These are phyloP conservation scores for Aspergillus jensenii DNA, from an alignment of 2,329 filamentous ascomycete genomes.

Conservation along the genomic window DNA sequence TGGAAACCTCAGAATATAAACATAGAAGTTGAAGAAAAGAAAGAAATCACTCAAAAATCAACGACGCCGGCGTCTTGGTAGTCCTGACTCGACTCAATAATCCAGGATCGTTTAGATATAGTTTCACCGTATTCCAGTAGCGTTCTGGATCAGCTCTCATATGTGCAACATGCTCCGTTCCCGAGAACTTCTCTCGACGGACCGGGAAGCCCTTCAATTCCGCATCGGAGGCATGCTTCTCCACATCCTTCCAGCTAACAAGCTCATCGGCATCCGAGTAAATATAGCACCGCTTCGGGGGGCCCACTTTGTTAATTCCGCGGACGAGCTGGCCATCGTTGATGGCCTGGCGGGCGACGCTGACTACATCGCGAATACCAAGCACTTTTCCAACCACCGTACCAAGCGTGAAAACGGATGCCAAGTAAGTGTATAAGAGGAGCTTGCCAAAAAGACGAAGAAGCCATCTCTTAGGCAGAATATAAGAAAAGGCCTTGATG, in stretches of 20 bases:
- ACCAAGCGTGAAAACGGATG: slow-evolving; percentile 18
- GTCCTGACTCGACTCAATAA: not conserved
- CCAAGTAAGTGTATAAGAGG: slow-evolving; percentile 22
- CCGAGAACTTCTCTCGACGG: slow-evolving; percentile 36
- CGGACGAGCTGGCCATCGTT: slow-evolving; percentile 30
- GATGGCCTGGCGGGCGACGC: slow-evolving; percentile 27
- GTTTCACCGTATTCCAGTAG: slow-evolving; percentile 40
- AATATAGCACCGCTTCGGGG: slow-evolving; percentile 36
- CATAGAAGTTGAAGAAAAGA: not conserved
- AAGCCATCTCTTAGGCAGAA: slow-evolving; percentile 33
- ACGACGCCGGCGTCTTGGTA: not conserved
- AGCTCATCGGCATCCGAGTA: slow-evolving; percentile 42
- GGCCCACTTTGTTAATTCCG: slow-evolving; percentile 8
- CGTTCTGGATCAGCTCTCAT: slow-evolving; percentile 38
- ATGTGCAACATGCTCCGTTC: slow-evolving; percentile 40
- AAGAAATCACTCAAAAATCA: too few species aligned
- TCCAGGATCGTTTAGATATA: slow-evolving; percentile 18
- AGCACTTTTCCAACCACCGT: slow-evolving; percentile 19
- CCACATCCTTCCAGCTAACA: slow-evolving; percentile 36
- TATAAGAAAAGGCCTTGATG: slow-evolving; percentile 37
- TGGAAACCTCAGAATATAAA: not conserved
- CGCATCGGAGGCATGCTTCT: slow-evolving; percentile 36
- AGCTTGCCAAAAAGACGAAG: slow-evolving; percentile 28
- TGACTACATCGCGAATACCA: slow-evolving; percentile 25
- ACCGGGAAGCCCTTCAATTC: slow-evolving; percentile 34